Base-by-base conservation (phyloP, 768 basidiomycete genomes). In the Russula brevipes region DNA sequence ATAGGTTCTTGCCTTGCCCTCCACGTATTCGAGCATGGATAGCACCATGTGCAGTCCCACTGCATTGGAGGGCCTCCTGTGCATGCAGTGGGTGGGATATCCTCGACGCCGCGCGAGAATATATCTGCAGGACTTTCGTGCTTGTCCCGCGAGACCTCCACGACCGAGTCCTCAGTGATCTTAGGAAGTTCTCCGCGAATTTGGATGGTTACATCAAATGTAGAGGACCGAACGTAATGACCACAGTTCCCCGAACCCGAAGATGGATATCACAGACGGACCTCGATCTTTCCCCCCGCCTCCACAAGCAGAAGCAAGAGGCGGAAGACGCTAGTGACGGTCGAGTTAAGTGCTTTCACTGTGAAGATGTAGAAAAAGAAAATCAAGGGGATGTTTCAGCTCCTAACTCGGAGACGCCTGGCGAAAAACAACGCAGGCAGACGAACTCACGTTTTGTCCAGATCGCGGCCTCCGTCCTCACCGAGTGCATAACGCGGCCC, bases 381-480 rank as follows among this genome's bases (percentile, higher is more conserved):
- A 33, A 16, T 0, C 4, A 5, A 9, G 14, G n/a, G 53, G 14
- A 11, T 0, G 12, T 8, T 39, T 39, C 4, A 39, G 4, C 38
- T 39, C 38, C 38, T 39, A 10, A 16, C n/a, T 53, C 35, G 30
- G 35, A 2, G 3, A 35, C n/a, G 14, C 7, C 11, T 17, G 10
- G n/a, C 24, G 24, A 24, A 24, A 24, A 24, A 17, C n/a, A 4
- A 14, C 33, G 16, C 8, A n/a, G 4, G 10, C 9, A 5, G 39
- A 3, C 42, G 16, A 38, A 44, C 57, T 64, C 39, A 66, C 65
- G 31, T 42, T 66, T 66, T 38, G 58, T 60, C 65, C 65, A 66
- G 19, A 65, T 54, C 14, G 58, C 65, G 6, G 57, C 63, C 39
- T 64, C 46, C 4, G 49, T 55, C 57, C 60, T 51, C 19, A 59